Evolutionary conservation across 768 basidiomycete genomes (phyloP).

Genomic region (Rhodosporidiobolus sp.): DNA sequence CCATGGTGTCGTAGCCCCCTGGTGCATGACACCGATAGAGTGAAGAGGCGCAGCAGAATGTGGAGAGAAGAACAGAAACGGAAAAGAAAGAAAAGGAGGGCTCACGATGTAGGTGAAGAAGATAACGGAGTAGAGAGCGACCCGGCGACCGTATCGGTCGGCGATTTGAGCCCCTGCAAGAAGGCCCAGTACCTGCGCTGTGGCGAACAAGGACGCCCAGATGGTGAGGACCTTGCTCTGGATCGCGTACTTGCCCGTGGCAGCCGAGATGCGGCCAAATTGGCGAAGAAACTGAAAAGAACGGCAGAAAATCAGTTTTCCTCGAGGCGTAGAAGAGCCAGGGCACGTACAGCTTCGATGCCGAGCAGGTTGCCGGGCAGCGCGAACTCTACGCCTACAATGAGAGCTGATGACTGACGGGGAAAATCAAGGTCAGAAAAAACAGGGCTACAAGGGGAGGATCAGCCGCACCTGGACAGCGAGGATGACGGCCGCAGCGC

Average conservation of each 20-base stretch:
- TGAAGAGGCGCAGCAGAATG: background rate
- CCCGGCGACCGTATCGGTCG: constrained; percentile 33
- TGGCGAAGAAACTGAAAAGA: constrained; percentile 16
- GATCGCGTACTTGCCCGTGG: background rate
- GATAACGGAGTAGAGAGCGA: constrained; percentile 24
- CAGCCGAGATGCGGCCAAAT: constrained; percentile 10
- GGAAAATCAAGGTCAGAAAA: background rate
- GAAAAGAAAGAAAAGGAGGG: background rate
- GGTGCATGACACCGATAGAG: too few relatives aligned
- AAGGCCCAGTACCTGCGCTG: constrained; percentile 14
- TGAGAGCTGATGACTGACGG: constrained; percentile 22
- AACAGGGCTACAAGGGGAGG: background rate
- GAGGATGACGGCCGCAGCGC: constrained; percentile 20
- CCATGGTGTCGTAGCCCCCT: background rate
- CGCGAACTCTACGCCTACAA: constrained; percentile 32
- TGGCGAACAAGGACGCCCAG: background rate
- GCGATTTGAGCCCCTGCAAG: background rate
- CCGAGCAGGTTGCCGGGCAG: constrained; percentile 30
- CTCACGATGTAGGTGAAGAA: constrained; percentile 31
- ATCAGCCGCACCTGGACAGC: constrained; percentile 13
- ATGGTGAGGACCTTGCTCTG: constrained; percentile 6
- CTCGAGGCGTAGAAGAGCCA: too few relatives aligned
- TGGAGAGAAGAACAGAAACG: background rate
- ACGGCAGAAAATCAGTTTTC: too few relatives aligned
- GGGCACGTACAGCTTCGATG: constrained; percentile 8